Conservation (phyloP, 2,329 filamentous ascomycete genomes). For the Reticulascus tulasneorum region DNA sequence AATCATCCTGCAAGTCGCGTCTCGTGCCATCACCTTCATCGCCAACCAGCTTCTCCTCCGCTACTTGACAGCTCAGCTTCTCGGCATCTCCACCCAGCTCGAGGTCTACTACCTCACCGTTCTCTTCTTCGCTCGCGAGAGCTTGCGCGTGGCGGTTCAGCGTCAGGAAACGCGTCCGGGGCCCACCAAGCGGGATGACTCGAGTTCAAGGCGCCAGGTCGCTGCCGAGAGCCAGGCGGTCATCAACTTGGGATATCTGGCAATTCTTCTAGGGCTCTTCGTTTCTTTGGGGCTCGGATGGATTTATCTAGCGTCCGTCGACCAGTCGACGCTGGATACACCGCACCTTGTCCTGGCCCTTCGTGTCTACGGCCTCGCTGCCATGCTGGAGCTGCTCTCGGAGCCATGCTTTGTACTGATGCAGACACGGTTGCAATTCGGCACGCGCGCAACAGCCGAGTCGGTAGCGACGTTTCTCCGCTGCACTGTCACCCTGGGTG, state of each 20-base stretch:
- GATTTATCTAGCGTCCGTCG: conserved; percentile 59
- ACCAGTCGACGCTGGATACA: conserved; percentile 45
- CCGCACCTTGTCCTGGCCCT: conserved; percentile 58
- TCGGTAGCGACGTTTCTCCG: conserved; percentile 74
- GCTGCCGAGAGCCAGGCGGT: conserved; percentile 62
- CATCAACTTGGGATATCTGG: conserved; percentile 83
- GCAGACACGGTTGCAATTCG: conserved; percentile 77
- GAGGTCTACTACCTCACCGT: conserved; percentile 90
- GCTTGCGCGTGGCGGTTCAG: conserved; percentile 85
- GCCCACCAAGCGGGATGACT: conserved; percentile 15
- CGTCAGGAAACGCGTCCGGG: conserved; percentile 46
- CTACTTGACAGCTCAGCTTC: conserved; percentile 76
- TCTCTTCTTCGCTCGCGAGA: conserved; percentile 93
- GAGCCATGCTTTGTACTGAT: conserved; percentile 89
- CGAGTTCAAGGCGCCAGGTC: conserved; percentile 20
- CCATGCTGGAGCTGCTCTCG: conserved; percentile 70
- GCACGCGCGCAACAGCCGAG: conserved; percentile 77
- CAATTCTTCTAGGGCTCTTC: conserved; percentile 63
- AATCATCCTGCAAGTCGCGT: conserved; percentile 81
- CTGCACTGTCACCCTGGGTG: conserved; percentile 69
- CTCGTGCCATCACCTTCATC: conserved; percentile 83
- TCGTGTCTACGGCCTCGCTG: conserved; percentile 51
- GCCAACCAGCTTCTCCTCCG: conserved; percentile 90
- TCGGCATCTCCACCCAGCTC: conserved; percentile 84
- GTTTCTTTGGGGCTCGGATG: conserved; percentile 62